These are phyloP conservation scores for Hyaloperonospora arabidopsidis DNA, from an alignment of 352 stramenopile species.

Conservation along the genomic window DNA sequence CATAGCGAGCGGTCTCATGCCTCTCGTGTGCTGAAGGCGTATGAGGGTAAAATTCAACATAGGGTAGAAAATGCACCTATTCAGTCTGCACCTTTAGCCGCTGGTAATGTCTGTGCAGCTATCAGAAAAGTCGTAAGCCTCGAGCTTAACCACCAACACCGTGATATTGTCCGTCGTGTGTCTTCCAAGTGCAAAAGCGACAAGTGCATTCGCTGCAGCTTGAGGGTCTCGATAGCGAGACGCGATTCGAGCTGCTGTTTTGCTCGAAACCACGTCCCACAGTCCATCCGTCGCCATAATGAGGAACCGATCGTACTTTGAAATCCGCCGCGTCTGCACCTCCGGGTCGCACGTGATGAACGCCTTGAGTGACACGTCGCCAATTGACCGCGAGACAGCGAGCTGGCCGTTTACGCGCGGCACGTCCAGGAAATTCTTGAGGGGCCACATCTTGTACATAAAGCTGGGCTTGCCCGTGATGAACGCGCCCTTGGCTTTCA, in stretches of 20 bases:
- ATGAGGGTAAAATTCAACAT: no score
- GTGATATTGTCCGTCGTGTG: slow-evolving; percentile 75
- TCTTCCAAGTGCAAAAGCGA: slow-evolving; percentile 45
- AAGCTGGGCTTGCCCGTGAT: slow-evolving; percentile 61
- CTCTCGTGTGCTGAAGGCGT: no score
- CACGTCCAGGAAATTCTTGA: slow-evolving; percentile 73
- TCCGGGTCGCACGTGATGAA: slow-evolving; percentile 76
- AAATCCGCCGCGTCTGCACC: slow-evolving; percentile 53
- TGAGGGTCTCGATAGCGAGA: slow-evolving; percentile 44
- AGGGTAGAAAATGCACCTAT: no score
- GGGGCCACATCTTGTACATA: slow-evolving; percentile 62
- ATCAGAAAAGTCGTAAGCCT: slow-evolving; percentile 36
- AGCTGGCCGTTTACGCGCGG: slow-evolving; percentile 73
- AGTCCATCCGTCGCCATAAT: slow-evolving; percentile 77
- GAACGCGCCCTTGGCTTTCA: slow-evolving; percentile 60
- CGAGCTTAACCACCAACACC: slow-evolving; percentile 62
- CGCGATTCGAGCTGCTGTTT: slow-evolving; percentile 49
- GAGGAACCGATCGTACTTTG: slow-evolving; percentile 57
- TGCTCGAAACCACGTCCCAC: slow-evolving; percentile 78
- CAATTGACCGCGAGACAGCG: slow-evolving; percentile 78
- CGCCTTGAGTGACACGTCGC: slow-evolving; percentile 67
- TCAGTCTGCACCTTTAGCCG: neutral
- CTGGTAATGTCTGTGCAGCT: slow-evolving; percentile 12
- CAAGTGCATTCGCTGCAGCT: slow-evolving; percentile 47
- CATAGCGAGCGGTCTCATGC: no score